These are phyloP conservation scores for Verbascum thapsus DNA, from an alignment of 257 asterid species.

Conservation along the genomic window DNA sequence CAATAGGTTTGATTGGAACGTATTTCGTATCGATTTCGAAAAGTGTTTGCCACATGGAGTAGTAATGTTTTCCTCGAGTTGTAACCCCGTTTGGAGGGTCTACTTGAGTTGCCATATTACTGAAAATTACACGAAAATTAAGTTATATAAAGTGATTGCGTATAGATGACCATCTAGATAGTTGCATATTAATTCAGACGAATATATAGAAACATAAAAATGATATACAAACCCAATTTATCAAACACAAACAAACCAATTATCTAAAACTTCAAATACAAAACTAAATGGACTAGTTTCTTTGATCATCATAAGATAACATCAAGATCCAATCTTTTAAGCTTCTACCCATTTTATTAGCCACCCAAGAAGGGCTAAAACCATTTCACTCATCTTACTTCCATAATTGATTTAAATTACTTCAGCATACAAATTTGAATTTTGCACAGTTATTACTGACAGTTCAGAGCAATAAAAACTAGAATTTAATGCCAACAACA, in stretches of 20 bases:
- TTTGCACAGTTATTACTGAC: neutral
- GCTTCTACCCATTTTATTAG: neutral
- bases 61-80: constrained; percentile 58
- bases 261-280: too few relatives aligned
- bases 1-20: constrained; percentile 65
- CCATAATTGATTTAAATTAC: constrained; percentile 11
- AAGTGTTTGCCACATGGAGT: constrained; percentile 63
- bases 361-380: neutral
- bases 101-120: constrained; percentile 57
- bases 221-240: too few relatives aligned
- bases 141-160: neutral
- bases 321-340: neutral
- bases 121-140: constrained; percentile 8
- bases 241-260: too few relatives aligned
- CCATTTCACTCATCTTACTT: neutral
- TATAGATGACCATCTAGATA: neutral
- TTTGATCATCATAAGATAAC: neutral
- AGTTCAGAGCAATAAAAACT: neutral
- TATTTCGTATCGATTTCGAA: constrained; percentile 66
- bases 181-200: too few relatives aligned
- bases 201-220: too few relatives aligned
- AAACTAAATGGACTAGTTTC: too few relatives aligned
- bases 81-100: constrained; percentile 58
- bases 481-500: neutral
- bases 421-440: neutral